These are phyloP conservation scores for Dactylellina cionopaga DNA, from an alignment of 2,329 filamentous ascomycete genomes.

Conservation along the genomic window DNA sequence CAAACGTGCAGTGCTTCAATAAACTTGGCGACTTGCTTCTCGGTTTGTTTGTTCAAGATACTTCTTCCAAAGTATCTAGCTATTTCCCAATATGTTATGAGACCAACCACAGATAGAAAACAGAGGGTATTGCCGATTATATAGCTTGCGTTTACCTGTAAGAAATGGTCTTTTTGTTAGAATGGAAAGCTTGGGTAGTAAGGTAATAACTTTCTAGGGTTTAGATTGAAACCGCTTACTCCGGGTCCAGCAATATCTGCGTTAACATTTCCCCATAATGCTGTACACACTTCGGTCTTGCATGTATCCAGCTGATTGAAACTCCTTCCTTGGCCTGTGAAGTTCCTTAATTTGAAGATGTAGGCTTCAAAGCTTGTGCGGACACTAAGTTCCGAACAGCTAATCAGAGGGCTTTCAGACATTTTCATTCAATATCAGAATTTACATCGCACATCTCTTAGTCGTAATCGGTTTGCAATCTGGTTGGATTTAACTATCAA, in stretches of 20 bases:
- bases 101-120: constrained; percentile 4
- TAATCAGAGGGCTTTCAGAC: background rate
- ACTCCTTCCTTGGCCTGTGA: background rate
- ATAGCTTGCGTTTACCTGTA: constrained; percentile 28
- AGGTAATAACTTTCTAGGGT: background rate
- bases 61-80: background rate
- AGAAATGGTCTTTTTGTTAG: background rate
- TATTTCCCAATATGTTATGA: constrained; percentile 21
- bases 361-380: constrained; percentile 19
- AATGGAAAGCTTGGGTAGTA: background rate
- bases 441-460: no score
- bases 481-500: no score
- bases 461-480: no score
- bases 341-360: constrained; percentile 11
- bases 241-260: constrained; percentile 30
- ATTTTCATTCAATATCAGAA: background rate
- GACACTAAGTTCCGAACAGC: background rate
- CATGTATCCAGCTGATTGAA: constrained; percentile 3
- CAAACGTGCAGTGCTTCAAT: constrained; percentile 9
- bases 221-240: background rate
- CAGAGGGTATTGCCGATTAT: constrained; percentile 28
- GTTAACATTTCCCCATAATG: constrained; percentile 27
- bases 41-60: background rate
- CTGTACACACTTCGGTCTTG: constrained; percentile 8
- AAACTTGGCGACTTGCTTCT: constrained; percentile 12